Conservation (phyloP, 805 yeast genomes). For the Zygoascus bituminiphila region DNA sequence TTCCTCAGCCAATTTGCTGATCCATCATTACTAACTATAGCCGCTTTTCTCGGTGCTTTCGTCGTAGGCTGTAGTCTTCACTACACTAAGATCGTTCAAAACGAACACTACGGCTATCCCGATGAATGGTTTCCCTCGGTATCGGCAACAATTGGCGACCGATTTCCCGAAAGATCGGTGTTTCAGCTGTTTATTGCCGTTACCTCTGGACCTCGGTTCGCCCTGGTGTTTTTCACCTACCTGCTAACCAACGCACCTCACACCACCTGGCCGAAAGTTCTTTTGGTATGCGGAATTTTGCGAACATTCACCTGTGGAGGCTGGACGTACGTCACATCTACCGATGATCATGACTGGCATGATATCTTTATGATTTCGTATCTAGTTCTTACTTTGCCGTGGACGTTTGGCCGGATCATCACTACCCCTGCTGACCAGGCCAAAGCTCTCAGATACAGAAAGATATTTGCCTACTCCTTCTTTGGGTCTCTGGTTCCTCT, state of each 20-base stretch:
- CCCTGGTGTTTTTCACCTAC: slow-evolving; percentile 45
- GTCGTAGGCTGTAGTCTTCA: slow-evolving; percentile 69
- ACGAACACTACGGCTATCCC: slow-evolving; percentile 83
- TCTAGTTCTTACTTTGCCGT: slow-evolving; percentile 82
- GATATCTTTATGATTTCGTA: slow-evolving; percentile 92
- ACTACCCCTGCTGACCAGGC: slow-evolving; percentile 41
- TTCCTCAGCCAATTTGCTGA: too few relatives aligned
- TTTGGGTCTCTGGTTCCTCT: slow-evolving; percentile 72
- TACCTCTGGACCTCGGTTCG: slow-evolving; percentile 87
- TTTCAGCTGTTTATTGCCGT: slow-evolving; percentile 88
- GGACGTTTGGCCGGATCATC: slow-evolving; percentile 61
- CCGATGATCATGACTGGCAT: slow-evolving; percentile 95
- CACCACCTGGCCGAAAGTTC: slow-evolving; percentile 31
- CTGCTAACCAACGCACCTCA: slow-evolving; percentile 30
- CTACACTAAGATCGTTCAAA: slow-evolving; percentile 79
- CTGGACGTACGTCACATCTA: slow-evolving; percentile 95
- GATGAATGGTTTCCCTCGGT: slow-evolving; percentile 99
- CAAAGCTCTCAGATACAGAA: slow-evolving; percentile 40
- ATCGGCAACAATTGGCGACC: slow-evolving; percentile 92
- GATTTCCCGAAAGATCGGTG: slow-evolving; percentile 90
- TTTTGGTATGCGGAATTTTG: slow-evolving; percentile 52
- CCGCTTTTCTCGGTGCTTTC: slow-evolving; percentile 72
- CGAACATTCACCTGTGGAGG: slow-evolving; percentile 97
- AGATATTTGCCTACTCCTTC: slow-evolving; percentile 48
- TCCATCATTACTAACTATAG: too few relatives aligned